Conservation (phyloP, 805 yeast genomes). For the Saccharomycopsis sp. region DNA sequence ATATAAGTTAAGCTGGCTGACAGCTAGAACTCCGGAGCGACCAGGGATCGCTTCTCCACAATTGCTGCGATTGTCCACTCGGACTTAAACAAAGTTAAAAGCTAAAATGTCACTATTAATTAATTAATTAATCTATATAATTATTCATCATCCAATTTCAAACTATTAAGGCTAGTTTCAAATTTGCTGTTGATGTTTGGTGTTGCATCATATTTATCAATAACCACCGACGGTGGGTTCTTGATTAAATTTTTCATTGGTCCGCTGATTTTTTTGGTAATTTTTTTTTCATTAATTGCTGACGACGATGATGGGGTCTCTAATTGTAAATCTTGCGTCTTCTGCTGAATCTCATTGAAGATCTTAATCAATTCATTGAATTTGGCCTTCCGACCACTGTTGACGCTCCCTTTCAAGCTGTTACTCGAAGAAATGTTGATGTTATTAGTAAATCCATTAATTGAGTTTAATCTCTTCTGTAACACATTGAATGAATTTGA, state of each 20-base stretch:
- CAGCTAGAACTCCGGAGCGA: too few relatives aligned
- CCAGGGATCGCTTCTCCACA: too few relatives aligned
- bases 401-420: conserved; percentile 3
- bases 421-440: not conserved
- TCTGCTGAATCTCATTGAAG: conserved; percentile 42
- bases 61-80: too few relatives aligned
- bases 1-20: too few relatives aligned
- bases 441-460: conserved; percentile 25
- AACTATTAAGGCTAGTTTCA: too few relatives aligned
- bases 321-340: conserved; percentile 28
- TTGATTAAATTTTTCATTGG: conserved; percentile 3
- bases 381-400: conserved; percentile 11
- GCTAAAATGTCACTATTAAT: too few relatives aligned
- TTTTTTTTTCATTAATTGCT: not conserved
- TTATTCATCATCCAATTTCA: too few relatives aligned
- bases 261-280: not conserved
- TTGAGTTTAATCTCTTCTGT: conserved; percentile 64
- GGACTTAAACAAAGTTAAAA: too few relatives aligned
- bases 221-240: conserved; percentile 6
- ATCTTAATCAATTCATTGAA: conserved; percentile 35
- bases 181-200: too few relatives aligned
- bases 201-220: conserved; percentile 11
- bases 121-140: too few relatives aligned
- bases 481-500: conserved; percentile 82
- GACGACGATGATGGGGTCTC: not conserved